Conservation (phyloP, 441 rosid species). For the Rhodomyrtus psidioides region DNA sequence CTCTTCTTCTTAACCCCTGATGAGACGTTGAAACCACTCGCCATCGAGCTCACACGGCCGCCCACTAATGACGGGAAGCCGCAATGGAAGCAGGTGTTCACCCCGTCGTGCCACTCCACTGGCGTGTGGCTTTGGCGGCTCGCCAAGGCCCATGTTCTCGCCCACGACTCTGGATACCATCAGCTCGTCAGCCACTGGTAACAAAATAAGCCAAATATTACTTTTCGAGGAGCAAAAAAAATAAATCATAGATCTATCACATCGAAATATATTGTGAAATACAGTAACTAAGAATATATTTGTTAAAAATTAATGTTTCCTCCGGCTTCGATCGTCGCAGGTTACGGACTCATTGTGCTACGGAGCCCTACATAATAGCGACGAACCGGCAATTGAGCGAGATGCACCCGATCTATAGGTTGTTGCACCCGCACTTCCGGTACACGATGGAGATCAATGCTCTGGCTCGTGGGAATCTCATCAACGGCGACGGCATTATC, state of each 20-base stretch:
- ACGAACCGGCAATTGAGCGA: slow-evolving; percentile 55
- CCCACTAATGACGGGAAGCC: slow-evolving; percentile 43
- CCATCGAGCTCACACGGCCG: slow-evolving; percentile 65
- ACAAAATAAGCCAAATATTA: not conserved
- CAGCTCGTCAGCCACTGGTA: slow-evolving; percentile 65
- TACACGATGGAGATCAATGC: slow-evolving; percentile 83
- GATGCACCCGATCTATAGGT: slow-evolving; percentile 59
- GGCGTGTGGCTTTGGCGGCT: slow-evolving; percentile 61
- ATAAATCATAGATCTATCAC: not conserved
- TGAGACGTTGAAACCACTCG: slow-evolving; percentile 51
- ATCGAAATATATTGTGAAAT: not conserved
- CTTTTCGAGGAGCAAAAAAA: not conserved
- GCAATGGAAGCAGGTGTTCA: slow-evolving; percentile 55
- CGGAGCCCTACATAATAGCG: slow-evolving; percentile 70
- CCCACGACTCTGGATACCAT: slow-evolving; percentile 69
- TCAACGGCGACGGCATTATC: slow-evolving; percentile 56
- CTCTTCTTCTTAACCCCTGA: slow-evolving; percentile 47
- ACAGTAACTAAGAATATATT: too few species aligned
- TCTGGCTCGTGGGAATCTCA: slow-evolving; percentile 40
- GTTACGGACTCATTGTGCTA: slow-evolving; percentile 61
- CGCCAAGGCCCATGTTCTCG: slow-evolving; percentile 60
- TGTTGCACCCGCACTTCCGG: slow-evolving; percentile 63
- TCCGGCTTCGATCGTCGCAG: slow-evolving; percentile 10
- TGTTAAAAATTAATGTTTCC: not conserved
- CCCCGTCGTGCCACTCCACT: slow-evolving; percentile 36